Evolutionary conservation across 441 rosid species (phyloP), one percentile per base, ranked within the genome.

Genomic region (Populus trichocarpa): DNA sequence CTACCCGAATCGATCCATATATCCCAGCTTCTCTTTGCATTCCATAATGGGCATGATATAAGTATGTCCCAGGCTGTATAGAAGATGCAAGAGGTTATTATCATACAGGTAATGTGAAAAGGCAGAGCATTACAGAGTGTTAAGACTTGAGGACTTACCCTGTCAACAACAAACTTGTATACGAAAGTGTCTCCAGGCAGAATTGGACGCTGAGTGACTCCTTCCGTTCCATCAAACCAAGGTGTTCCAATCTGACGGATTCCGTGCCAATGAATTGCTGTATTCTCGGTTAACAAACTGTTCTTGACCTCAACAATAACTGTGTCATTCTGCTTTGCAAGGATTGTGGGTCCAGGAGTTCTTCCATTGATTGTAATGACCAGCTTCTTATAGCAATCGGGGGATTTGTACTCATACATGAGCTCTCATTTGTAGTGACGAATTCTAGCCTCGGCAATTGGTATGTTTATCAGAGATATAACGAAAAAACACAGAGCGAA

Each of bases 251-350:
- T 77, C 85, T 83, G 97, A 23, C 92, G 85, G 35, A 93, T 92
- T 22, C 98, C 98, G 70, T 94, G 98, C 98, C 98, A 94, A 67
- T 94, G 97, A 36, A 94, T 87, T 1, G 94, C 90, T 3, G 84
- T 68, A 40, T 90, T 92, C 84, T 91, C 96, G 0, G 93, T 91
- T 14, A 81, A 22, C 81, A 94, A 79, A 42, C 83, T 87, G 80
- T 94, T 92, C 69, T 79, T 90, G 36, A 94, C 88, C 74, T 92
- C 90, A 12, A 92, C 93, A 26, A 94, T 26, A 22, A 92, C 50
- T 5, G 90, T 87, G 73, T 94, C 97, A 40, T 89, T 86, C 69
- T 90, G 90, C 75, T 85, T 85, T 4, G 95, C 97, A 14, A 75
- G 7, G 59, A 91, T 91, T 4, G 92, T 74, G 0, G 93, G 95